Conservation (phyloP, 441 rosid species). For the Mallotus repandus region DNA sequence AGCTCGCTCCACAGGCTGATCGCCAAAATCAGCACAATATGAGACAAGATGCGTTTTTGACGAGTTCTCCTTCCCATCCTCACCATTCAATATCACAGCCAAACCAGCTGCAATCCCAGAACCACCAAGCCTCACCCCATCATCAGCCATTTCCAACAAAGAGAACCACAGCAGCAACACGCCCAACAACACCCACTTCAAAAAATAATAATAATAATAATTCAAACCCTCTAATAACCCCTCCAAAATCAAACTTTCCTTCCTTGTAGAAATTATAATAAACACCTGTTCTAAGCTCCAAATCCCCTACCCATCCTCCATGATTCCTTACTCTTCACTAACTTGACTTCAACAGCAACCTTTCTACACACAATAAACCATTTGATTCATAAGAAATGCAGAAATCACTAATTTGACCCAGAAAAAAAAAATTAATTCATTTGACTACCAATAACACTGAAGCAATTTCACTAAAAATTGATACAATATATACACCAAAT, state of each 20-base stretch:
- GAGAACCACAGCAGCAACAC: slow-evolving; percentile 5
- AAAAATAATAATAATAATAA: not conserved
- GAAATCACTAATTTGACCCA: not conserved
- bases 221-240: not conserved
- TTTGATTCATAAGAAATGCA: not conserved
- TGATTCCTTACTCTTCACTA: slow-evolving; percentile 13
- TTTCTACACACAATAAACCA: not conserved
- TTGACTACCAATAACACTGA: not conserved
- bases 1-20: slow-evolving; percentile 78
- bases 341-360: slow-evolving; percentile 5
- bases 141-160: slow-evolving; percentile 70
- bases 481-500: not conserved
- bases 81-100: slow-evolving; percentile 70
- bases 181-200: not conserved
- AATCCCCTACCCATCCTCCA: slow-evolving; percentile 13
- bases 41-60: slow-evolving; percentile 65
- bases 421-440: not conserved
- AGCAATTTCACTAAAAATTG: not conserved
- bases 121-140: slow-evolving; percentile 42
- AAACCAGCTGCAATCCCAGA: slow-evolving; percentile 83
- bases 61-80: slow-evolving; percentile 57
- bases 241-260: not conserved
- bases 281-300: not conserved
- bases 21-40: slow-evolving; percentile 67
- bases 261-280: not conserved